Conservation (phyloP, 1,284 basidiomycete genomes). For the Testicularia cyperi region DNA sequence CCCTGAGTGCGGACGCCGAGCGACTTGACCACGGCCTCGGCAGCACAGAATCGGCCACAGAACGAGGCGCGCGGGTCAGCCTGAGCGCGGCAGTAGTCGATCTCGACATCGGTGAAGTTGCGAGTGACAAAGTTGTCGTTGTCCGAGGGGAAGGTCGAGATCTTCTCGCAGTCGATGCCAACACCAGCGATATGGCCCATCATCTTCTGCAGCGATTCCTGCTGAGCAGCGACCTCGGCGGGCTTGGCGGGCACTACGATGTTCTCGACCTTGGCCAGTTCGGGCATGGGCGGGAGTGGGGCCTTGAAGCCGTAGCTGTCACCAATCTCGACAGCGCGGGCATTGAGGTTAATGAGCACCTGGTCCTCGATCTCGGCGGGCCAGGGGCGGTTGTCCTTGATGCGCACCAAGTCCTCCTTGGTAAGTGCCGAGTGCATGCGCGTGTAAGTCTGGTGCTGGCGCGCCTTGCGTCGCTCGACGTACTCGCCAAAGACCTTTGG, state of each 20-base stretch:
- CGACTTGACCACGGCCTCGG: constrained; percentile 99
- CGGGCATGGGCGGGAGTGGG: constrained; percentile 42
- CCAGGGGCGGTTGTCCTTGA: constrained; percentile 95
- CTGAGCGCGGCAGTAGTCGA: constrained; percentile 81
- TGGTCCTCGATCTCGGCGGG: constrained; percentile 79
- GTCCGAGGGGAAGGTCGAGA: constrained; percentile 84
- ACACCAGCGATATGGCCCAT: constrained; percentile 73
- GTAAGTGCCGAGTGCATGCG: constrained; percentile 55
- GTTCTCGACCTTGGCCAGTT: constrained; percentile 23
- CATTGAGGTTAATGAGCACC: constrained; percentile 89
- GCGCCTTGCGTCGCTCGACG: constrained; percentile 60
- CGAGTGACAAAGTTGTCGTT: constrained; percentile 85
- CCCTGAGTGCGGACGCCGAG: constrained; percentile 87
- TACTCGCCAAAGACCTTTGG: constrained; percentile 75
- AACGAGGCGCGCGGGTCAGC: constrained; percentile 85
- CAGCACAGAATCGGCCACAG: constrained; percentile 93
- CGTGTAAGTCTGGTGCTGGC: constrained; percentile 51
- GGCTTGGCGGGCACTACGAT: constrained; percentile 38
- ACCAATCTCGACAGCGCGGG: constrained; percentile 64
- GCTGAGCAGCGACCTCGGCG: constrained; percentile 36
- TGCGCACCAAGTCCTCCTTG: constrained; percentile 68
- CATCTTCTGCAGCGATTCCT: constrained; percentile 41
- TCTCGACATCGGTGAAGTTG: constrained; percentile 89
- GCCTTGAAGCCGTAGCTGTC: constrained; percentile 51
- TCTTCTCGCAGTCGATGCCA: constrained; percentile 71